Base-by-base conservation (phyloP, 306 rosid genomes). In the Styphnolobium japonicum region DNA sequence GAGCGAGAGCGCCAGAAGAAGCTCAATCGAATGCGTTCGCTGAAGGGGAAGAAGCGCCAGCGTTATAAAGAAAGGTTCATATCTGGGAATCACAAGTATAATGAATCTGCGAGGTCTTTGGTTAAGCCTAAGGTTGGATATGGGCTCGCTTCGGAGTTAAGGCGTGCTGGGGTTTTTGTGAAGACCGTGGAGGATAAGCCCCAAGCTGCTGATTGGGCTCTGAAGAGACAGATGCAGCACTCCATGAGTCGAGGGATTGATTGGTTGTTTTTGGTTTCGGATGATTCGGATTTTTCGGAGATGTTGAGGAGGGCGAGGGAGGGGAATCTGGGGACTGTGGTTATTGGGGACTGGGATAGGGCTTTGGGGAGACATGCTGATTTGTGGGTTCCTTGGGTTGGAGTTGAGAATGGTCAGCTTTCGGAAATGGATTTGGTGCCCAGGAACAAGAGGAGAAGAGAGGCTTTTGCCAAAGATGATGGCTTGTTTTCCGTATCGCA, bases 361-460 rank as follows among this genome's bases (percentile, higher is more conserved):
- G 92, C 95, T 0, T 71, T 95, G 61, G 96, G 98, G 14, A 63
- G 82, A 75, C 87, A 89, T 7, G 96, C 96, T 0, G 98, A 95
- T 82, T 85, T 95, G 71, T 95, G 98, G 98, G 80, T 95, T 14
- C 90, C 97, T n/a, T 95, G 98, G 98, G 34, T 42, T 62, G 90
- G 48, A 18, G 96, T 95, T 22, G 94, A 92, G 80, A 91, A 86
- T 81, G 98, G 98, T n/a, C 82, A 90, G 40, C 71, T 92, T 65
- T 37, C 76, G 1, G 90, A 85, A 56, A 69, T 36, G 57, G 93
- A 91, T 81, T 84, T 92, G 70, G 56, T 82, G 62, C 90, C 90
- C 0, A 84, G 60, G 69, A 79, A 21, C 29, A 72, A 80, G 66
- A 68, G 63, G 15, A 75, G 70, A 16, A 66, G 67, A 0, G 81